Conservation (phyloP, 177 flowering plant genomes). For the Vitis hybrid region DNA sequence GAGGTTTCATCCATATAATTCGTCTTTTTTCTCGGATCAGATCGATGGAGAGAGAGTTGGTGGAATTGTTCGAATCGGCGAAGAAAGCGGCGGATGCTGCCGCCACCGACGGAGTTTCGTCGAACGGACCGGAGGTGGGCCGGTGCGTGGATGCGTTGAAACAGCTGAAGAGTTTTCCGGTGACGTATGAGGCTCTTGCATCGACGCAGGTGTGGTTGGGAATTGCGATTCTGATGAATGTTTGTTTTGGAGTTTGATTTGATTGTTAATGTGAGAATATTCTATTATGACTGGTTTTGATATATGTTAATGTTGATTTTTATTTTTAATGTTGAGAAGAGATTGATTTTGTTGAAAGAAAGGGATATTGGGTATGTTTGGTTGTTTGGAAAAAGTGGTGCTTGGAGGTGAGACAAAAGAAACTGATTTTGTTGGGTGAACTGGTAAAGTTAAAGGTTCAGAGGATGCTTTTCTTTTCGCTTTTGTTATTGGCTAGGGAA, state of each 20-base stretch:
- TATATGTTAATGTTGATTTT: not conserved
- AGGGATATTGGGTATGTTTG: not conserved
- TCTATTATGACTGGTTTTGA: not conserved
- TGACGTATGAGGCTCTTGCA: slow-evolving; percentile 57
- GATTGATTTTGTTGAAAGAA: not conserved
- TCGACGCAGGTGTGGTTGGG: slow-evolving; percentile 58
- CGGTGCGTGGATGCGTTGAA: slow-evolving; percentile 79
- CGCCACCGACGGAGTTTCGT: slow-evolving; percentile 18
- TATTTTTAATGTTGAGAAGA: not conserved
- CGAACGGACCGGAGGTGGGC: slow-evolving; percentile 44
- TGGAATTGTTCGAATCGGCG: slow-evolving; percentile 65
- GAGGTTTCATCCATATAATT: too few relatives aligned
- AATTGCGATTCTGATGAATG: not conserved
- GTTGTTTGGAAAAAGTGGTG: not conserved
- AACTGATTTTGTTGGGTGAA: too few relatives aligned
- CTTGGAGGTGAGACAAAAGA: too few relatives aligned
- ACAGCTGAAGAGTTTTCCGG: slow-evolving; percentile 60
- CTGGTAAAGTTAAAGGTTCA: too few relatives aligned
- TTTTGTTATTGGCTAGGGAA: too few relatives aligned
- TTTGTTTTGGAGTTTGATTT: not conserved
- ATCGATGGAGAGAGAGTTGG: slow-evolving; percentile 70
- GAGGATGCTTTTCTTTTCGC: too few relatives aligned
- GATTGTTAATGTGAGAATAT: not conserved
- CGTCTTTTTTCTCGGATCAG: not conserved
- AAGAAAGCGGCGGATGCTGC: slow-evolving; percentile 79